Conservation (phyloP, 2,329 filamentous ascomycete genomes). For the Sclerotinia nivalis region DNA sequence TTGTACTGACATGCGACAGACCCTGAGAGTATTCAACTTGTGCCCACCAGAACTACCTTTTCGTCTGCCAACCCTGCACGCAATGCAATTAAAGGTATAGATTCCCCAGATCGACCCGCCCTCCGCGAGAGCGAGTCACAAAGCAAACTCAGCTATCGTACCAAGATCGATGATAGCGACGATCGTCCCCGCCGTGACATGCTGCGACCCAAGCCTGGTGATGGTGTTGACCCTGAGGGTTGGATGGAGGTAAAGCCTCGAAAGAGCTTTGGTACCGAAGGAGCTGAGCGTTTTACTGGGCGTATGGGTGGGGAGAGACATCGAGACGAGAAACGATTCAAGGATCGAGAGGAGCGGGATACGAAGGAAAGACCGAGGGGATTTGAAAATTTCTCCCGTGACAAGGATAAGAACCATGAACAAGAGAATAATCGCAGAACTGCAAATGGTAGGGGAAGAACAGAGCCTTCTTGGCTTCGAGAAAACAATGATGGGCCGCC, state of each 20-base stretch:
- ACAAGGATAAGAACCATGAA: conserved; percentile 51
- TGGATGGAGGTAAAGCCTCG: conserved; percentile 75
- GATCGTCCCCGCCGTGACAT: conserved; percentile 51
- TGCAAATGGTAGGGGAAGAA: conserved; percentile 62
- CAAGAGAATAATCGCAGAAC: conserved; percentile 60
- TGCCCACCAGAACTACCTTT: conserved; percentile 80
- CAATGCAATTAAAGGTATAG: conserved; percentile 43
- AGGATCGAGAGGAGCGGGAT: conserved; percentile 59
- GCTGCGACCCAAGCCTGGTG: conserved; percentile 53
- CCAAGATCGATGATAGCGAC: conserved; percentile 53
- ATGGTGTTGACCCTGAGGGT: conserved; percentile 65
- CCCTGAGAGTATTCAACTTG: conserved; percentile 80
- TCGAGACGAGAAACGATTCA: conserved; percentile 44
- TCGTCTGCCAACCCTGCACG: conserved; percentile 69
- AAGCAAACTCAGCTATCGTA: conserved; percentile 63
- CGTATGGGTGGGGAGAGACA: conserved; percentile 58
- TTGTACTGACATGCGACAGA: conserved; percentile 46
- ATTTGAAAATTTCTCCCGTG: conserved; percentile 53
- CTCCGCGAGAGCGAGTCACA: conserved; percentile 54
- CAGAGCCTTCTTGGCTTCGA: conserved; percentile 73
- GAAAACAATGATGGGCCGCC: conserved; percentile 45
- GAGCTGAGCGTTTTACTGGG: conserved; percentile 69
- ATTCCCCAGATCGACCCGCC: conserved; percentile 47
- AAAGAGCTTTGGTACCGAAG: conserved; percentile 72
- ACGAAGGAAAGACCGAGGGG: conserved; percentile 50